phyloP scores from a whole-genome alignment of 2,329 filamentous ascomycete genomes.

The Helicocarpus griseus region DNA sequence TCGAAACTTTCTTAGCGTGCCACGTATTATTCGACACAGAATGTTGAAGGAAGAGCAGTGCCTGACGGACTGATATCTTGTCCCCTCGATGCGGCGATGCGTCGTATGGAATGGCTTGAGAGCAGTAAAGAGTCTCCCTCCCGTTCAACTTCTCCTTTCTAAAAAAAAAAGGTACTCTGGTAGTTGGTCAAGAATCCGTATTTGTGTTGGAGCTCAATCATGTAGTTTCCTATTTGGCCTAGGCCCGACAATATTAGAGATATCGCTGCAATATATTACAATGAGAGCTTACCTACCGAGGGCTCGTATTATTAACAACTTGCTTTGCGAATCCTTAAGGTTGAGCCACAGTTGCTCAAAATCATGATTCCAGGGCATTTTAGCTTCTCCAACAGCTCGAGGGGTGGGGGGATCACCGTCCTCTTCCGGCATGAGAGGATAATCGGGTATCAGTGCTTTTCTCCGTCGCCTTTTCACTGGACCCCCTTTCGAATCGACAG shows the following conservation, averaged over 20 bases:
- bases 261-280: neutral
- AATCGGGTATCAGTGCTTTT: constrained; percentile 6
- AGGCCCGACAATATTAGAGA: neutral
- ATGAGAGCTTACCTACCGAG: constrained; percentile 4
- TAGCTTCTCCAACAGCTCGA: constrained; percentile 3
- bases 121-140: neutral
- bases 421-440: constrained; percentile 4
- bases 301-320: neutral
- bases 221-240: constrained; percentile 9
- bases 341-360: neutral
- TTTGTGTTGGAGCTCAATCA: constrained; percentile 1
- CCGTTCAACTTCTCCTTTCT: neutral
- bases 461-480: constrained; percentile 1
- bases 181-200: constrained; percentile 1
- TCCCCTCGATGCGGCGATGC: neutral
- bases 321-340: neutral
- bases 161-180: neutral
- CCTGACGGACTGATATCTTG: constrained; percentile 7
- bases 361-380: constrained; percentile 9
- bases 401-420: neutral
- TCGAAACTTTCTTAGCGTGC: too few relatives aligned
- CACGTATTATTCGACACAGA: too few relatives aligned
- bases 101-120: neutral
- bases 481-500: too few relatives aligned
- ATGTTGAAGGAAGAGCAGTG: constrained; percentile 6